Conservation (phyloP, 352 stramenopile genomes). For the Paralagenidium karlingii region DNA sequence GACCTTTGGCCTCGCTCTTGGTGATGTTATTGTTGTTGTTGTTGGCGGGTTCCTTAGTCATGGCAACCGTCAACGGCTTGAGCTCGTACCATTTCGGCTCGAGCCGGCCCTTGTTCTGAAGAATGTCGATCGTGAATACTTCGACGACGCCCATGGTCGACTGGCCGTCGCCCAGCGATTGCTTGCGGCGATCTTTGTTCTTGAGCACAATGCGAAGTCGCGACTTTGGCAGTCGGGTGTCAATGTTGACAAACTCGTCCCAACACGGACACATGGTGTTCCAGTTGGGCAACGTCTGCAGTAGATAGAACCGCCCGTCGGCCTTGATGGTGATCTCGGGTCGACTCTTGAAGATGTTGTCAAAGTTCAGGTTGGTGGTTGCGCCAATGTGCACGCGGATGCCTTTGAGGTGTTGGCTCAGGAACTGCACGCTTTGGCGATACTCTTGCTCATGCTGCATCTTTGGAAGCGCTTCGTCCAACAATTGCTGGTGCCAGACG, state of each 20-base stretch:
- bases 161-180: slow-evolving; percentile 2
- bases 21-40: too few relatives aligned
- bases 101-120: slow-evolving; percentile 7
- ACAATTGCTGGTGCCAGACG: too few relatives aligned
- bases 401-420: slow-evolving; percentile 18
- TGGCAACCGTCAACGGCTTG: too few relatives aligned
- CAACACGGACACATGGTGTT: slow-evolving; percentile 44
- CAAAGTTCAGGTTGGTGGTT: slow-evolving; percentile 19
- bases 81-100: slow-evolving; percentile 2
- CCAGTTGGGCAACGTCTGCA: slow-evolving; percentile 24
- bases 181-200: slow-evolving; percentile 14
- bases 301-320: slow-evolving; percentile 18
- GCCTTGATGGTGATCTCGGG: slow-evolving; percentile 29
- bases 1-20: too few relatives aligned
- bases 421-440: too few relatives aligned
- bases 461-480: too few relatives aligned
- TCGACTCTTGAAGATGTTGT: slow-evolving; percentile 30
- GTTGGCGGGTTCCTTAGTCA: too few relatives aligned
- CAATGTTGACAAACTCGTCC: slow-evolving; percentile 47
- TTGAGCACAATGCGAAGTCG: slow-evolving; percentile 26
- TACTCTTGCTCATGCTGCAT: too few relatives aligned
- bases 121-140: slow-evolving; percentile 21
- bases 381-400: slow-evolving; percentile 30
- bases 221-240: slow-evolving; percentile 18
- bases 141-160: slow-evolving; percentile 25